Conservation (phyloP, 441 rosid species). For the Isatis lusitanica region DNA sequence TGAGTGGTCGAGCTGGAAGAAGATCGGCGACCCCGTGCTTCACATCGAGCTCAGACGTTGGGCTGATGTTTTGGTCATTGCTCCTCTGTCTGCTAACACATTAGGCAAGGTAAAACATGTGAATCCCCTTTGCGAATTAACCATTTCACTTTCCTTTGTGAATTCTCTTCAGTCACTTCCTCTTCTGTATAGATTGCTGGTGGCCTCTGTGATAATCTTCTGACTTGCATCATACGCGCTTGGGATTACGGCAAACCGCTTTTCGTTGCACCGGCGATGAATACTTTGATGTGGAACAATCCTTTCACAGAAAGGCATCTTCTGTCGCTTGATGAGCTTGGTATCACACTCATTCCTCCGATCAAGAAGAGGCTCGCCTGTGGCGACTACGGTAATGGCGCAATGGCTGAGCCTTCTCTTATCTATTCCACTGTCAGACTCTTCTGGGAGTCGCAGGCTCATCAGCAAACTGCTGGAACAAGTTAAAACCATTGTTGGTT, state of each 20-base stretch:
- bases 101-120: slow-evolving; percentile 64
- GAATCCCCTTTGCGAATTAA: neutral
- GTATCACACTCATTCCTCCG: slow-evolving; percentile 82
- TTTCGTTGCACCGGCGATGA: slow-evolving; percentile 90
- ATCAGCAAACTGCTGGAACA: slow-evolving; percentile 21
- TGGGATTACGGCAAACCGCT: slow-evolving; percentile 87
- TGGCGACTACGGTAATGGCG: slow-evolving; percentile 90
- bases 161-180: neutral
- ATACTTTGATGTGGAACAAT: slow-evolving; percentile 88
- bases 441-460: slow-evolving; percentile 61
- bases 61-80: slow-evolving; percentile 89
- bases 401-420: slow-evolving; percentile 89
- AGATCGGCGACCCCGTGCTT: slow-evolving; percentile 74
- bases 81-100: slow-evolving; percentile 84
- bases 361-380: slow-evolving; percentile 79
- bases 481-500: slow-evolving; percentile 1
- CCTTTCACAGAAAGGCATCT: slow-evolving; percentile 88
- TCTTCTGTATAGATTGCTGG: slow-evolving; percentile 69
- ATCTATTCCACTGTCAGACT: slow-evolving; percentile 79
- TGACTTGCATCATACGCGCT: slow-evolving; percentile 85
- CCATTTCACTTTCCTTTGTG: neutral
- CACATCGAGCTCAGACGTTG: slow-evolving; percentile 82
- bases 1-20: slow-evolving; percentile 79
- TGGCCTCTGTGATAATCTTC: slow-evolving; percentile 85
- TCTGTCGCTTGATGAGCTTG: slow-evolving; percentile 80